Evolutionary conservation across 2,329 filamentous ascomycete species (phyloP).

Genomic region (Trichoderma brevicompactum): DNA sequence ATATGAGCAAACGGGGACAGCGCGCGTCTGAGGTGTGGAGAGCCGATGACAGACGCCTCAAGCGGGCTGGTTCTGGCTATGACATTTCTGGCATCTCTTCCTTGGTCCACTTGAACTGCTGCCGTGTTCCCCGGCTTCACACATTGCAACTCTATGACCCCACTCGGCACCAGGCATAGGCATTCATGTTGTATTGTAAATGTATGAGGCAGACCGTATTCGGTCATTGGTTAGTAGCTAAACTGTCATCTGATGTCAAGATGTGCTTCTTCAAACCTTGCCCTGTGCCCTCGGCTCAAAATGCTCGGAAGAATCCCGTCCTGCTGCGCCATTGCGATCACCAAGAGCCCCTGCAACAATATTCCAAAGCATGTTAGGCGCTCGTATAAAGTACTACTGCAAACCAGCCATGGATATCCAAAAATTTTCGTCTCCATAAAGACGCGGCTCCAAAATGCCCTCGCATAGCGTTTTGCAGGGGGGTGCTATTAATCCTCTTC

Average conservation of each 20-base stretch:
- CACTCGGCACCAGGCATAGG: not conserved
- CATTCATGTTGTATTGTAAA: not conserved
- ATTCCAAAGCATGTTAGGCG: not conserved
- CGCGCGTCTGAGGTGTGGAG: too few relatives aligned
- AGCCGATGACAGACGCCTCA: not conserved
- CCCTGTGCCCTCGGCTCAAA: not conserved
- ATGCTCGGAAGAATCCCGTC: too few relatives aligned
- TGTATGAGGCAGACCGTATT: not conserved
- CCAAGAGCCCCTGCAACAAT: not conserved
- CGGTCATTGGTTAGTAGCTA: not conserved
- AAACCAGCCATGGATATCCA: not conserved
- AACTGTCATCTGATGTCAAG: not conserved
- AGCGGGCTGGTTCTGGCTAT: not conserved
- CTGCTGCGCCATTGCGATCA: not conserved
- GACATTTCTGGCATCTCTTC: not conserved
- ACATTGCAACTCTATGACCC: not conserved
- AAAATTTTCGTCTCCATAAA: not conserved
- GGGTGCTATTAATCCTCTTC: not conserved
- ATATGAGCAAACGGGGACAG: too few relatives aligned
- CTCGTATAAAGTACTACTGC: not conserved
- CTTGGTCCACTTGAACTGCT: too few relatives aligned
- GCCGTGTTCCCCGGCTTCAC: not conserved
- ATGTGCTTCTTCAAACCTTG: not conserved
- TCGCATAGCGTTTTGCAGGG: conserved; percentile 7
- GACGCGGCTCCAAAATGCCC: conserved; percentile 6